Conservation (phyloP, 2,329 filamentous ascomycete species). For the Hyphodiscus sp. region DNA sequence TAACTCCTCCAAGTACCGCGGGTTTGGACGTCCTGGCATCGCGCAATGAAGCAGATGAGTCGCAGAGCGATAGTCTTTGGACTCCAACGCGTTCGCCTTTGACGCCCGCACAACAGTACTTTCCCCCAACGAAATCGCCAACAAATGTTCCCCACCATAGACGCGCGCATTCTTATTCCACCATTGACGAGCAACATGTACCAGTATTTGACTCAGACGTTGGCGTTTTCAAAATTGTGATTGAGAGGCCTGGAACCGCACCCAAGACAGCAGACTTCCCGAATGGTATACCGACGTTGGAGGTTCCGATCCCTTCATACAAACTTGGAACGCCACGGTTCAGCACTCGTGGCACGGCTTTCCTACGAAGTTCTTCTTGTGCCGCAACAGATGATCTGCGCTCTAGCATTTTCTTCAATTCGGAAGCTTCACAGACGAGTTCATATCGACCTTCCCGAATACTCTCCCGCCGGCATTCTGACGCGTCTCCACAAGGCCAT, state of each 20-base stretch:
- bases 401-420: conserved; percentile 52
- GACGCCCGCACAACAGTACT: conserved; percentile 33
- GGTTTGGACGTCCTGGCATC: conserved; percentile 42
- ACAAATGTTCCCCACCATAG: conserved; percentile 36
- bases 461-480: conserved; percentile 27
- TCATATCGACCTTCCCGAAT: conserved; percentile 18
- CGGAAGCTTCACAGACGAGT: conserved; percentile 18
- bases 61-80: conserved; percentile 26
- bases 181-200: conserved; percentile 57
- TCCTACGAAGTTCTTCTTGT: conserved; percentile 76
- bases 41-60: conserved; percentile 24
- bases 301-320: conserved; percentile 78
- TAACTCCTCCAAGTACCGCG: conserved; percentile 54
- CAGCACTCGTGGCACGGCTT: conserved; percentile 66
- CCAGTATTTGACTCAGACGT: conserved; percentile 47
- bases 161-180: conserved; percentile 71
- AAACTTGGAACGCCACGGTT: conserved; percentile 77
- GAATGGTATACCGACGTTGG: conserved; percentile 49
- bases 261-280: conserved; percentile 49
- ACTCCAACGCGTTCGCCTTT: conserved; percentile 26
- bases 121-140: conserved; percentile 9
- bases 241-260: conserved; percentile 62
- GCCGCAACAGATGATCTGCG: conserved; percentile 66
- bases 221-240: conserved; percentile 72
- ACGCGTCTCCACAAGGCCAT: conserved; percentile 25